Base-by-base conservation (phyloP, 2,329 filamentous ascomycete species). In the Xylariaceae sp. region DNA sequence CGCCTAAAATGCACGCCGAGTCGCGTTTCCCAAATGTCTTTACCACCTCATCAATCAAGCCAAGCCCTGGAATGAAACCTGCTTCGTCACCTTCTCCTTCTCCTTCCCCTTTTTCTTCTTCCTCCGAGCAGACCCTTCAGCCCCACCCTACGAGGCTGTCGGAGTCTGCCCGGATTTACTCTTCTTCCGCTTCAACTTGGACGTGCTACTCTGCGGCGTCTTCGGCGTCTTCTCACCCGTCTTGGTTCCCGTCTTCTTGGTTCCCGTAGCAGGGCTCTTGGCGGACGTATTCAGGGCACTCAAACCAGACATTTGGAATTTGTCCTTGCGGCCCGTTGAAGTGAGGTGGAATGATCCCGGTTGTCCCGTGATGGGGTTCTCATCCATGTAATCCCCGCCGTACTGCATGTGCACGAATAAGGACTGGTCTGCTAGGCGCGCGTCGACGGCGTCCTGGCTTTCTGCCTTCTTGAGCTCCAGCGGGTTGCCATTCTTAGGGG, bases 321-420 rank as follows among this genome's bases (percentile, higher is more conserved):
- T 73, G 48, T 71, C 66, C 62, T 80, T 80, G 48, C 82, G 76
- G 1, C 83, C 83, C 0, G 82, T 85, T 7, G 81, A 83, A 9
- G 79, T 79, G 11, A 86, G 75, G 59, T 86, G 82, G 66, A 87
- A 87, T 48, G 84, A 81, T 45, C 84, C 84, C 1, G 84, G 84
- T 31, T 79, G 76, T 45, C 84, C 84, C 0, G 82, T 86, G 60
- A 87, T 86, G 40, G 83, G 82, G 58, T 85, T 87, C 66, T 86
- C 81, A 67, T 87, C 82, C 69, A 87, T 80, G 63, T 83, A 87
- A 57, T 87, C 83, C 45, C 81, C 79, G 36, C 82, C 83, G 59
- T 80, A 81, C 56, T 75, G 76, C 67, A 82, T 73, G 58, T 84
- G 80, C 39, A 82, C 73, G 59, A 74, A 69, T 55, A 83, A 78